phyloP scores from a whole-genome alignment of 805 yeast species.

The Candida montana region DNA sequence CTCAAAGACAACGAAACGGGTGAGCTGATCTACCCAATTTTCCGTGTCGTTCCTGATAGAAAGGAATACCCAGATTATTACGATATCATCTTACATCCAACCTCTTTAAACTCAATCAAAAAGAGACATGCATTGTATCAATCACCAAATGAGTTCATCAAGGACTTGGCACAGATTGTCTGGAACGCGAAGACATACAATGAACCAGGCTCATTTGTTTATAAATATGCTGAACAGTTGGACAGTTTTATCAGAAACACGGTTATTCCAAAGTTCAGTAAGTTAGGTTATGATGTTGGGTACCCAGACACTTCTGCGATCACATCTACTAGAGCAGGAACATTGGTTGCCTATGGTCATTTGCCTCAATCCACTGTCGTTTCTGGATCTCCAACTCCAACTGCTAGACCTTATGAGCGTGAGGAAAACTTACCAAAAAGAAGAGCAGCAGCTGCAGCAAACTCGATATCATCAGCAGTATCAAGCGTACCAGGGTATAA shows the following conservation, averaged over 20 bases:
- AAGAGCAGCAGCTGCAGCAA: slow-evolving; percentile 5
- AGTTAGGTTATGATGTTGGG: slow-evolving; percentile 28
- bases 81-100: slow-evolving; percentile 71
- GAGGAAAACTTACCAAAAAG: slow-evolving; percentile 4
- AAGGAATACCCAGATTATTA: slow-evolving; percentile 73
- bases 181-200: slow-evolving; percentile 90
- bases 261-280: slow-evolving; percentile 30
- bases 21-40: slow-evolving; percentile 48
- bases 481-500: slow-evolving; percentile 6
- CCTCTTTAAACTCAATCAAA: slow-evolving; percentile 69
- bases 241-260: slow-evolving; percentile 36
- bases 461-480: slow-evolving; percentile 4
- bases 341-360: slow-evolving; percentile 13
- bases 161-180: slow-evolving; percentile 75
- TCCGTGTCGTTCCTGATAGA: slow-evolving; percentile 68
- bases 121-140: slow-evolving; percentile 52
- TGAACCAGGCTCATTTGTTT: slow-evolving; percentile 60
- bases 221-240: slow-evolving; percentile 54
- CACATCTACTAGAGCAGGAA: slow-evolving; percentile 17
- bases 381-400: slow-evolving; percentile 4
- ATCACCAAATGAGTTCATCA: slow-evolving; percentile 62
- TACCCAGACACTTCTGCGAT: slow-evolving; percentile 35
- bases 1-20: slow-evolving; percentile 32
- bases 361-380: slow-evolving; percentile 4
- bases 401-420: slow-evolving; percentile 3